A percentile compares a stretch with the other conserved stretches of the same genome.
Evolutionary conservation across 495 filamentous ascomycete genomes (phyloP).

Genomic region (Aspergillus nidulans): DNA sequence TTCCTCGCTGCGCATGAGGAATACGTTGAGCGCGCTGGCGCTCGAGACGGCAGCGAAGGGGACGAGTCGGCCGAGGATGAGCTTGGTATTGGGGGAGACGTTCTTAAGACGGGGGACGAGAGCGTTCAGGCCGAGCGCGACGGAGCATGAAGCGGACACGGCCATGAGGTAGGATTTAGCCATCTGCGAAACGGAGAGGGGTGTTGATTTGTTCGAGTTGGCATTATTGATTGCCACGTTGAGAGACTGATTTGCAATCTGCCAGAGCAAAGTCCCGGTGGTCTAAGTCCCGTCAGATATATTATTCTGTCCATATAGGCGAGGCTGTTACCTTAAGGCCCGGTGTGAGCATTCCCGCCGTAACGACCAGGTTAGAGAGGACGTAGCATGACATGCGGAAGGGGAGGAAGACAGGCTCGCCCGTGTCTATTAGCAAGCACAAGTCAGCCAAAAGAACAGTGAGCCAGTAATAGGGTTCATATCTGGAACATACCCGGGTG

Average conservation of each 20-base stretch:
- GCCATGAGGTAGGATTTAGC: slow-evolving; percentile 87
- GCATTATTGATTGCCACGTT: slow-evolving; percentile 96
- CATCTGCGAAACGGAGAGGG: slow-evolving; percentile 73
- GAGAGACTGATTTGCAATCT: slow-evolving; percentile 93
- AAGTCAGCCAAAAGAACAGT: too few relatives aligned
- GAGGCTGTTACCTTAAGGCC: slow-evolving; percentile 39
- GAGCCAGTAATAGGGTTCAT: too few relatives aligned
- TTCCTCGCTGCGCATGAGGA: slow-evolving; percentile 96
- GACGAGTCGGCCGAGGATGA: slow-evolving; percentile 75
- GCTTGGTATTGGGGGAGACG: slow-evolving; percentile 65
- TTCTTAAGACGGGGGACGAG: slow-evolving; percentile 80
- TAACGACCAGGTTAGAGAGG: slow-evolving; percentile 88
- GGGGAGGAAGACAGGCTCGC: slow-evolving; percentile 83
- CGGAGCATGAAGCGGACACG: slow-evolving; percentile 86
- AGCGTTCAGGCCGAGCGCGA: slow-evolving; percentile 87
- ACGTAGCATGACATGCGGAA: slow-evolving; percentile 98
- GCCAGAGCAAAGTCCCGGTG: slow-evolving; percentile 86
- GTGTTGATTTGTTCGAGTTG: slow-evolving; percentile 95
- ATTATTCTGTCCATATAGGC: background rate
- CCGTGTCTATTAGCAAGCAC: slow-evolving; percentile 68
- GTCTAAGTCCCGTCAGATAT: slow-evolving; percentile 49
- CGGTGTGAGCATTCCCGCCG: slow-evolving; percentile 96
- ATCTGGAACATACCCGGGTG: slow-evolving; percentile 57
- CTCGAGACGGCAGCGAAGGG: slow-evolving; percentile 93
- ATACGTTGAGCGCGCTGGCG: slow-evolving; percentile 88